Evolutionary conservation across 345 rosid species (phyloP), one percentile per base, ranked within the genome.

Genomic region (Syzygium oleosum): DNA sequence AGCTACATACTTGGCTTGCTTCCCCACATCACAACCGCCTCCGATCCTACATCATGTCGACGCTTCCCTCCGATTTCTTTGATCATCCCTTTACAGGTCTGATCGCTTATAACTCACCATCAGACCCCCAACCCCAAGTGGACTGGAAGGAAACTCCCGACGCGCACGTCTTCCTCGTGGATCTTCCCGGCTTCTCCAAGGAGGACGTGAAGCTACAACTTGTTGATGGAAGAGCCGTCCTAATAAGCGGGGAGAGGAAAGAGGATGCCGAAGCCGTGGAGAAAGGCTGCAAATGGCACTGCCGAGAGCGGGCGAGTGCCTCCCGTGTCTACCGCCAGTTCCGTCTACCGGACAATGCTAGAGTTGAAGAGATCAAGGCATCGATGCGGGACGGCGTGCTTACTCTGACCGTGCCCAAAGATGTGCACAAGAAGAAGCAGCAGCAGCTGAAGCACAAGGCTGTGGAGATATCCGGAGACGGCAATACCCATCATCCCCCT

Each of bases 61-160:
- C 21, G 25, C 46, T 34, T 73, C 80, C 19, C 80, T 9, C 80
- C 49, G 49, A 34, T 41, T 17, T 73, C 80, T 17, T 34, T 21
- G 14, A 34, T 73, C 80, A 46, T 63, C 87, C 79, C 25, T 63
- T 86, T 68, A 46, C 80, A 9, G 49, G 10, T 34, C 79, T 34
- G 25, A 34, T 68, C 46, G 0, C 80, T 68, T 22, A 21, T 17
- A 2, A 34, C 80, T 7, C 79, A 2, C 17, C 79, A 4, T 9
- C 46, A 31, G 80, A 55, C 86, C 27, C 52, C 14, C 80, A 59
- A 9, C 15, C 89, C 46, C 90, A 27, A 43, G 87, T 93, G 92
- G 89, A 90, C 88, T 93, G 94, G 94, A 91, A 87, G 88, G 93
- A 93, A 88, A 93, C 94, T 13, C 56, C 87, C 2, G 16, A 88